phyloP scores from a whole-genome alignment of 2,329 filamentous ascomycete species.

The Dothistroma pini region DNA sequence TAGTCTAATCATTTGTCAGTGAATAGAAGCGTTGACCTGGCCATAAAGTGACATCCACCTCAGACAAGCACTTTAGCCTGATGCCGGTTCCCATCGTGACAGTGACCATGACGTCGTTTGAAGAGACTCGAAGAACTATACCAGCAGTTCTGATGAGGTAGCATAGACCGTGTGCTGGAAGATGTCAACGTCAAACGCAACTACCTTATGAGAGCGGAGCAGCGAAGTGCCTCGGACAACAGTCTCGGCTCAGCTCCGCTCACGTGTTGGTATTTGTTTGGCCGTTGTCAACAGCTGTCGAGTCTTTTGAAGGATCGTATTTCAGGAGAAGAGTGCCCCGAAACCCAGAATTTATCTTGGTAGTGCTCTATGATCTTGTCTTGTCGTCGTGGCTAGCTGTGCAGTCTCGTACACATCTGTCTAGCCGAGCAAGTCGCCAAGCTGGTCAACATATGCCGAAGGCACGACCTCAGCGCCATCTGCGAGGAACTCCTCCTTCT shows the following conservation, averaged over 20 bases:
- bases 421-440: constrained; percentile 65
- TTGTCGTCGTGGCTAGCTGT: not conserved
- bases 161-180: not conserved
- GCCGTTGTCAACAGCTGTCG: not conserved
- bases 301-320: not conserved
- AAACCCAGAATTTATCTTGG: not conserved
- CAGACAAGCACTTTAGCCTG: not conserved
- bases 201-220: not conserved
- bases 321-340: not conserved
- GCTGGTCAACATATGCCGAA: constrained; percentile 75
- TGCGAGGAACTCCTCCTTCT: constrained; percentile 77
- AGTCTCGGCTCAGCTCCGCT: not conserved
- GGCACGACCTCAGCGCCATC: constrained; percentile 67
- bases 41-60: not conserved
- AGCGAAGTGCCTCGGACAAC: not conserved
- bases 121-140: not conserved
- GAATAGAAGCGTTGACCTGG: not conserved
- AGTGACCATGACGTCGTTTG: not conserved
- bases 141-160: too few relatives aligned
- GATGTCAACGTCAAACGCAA: not conserved
- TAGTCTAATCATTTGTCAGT: not conserved
- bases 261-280: not conserved
- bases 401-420: not conserved
- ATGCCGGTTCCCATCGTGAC: not conserved
- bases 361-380: not conserved